Evolutionary conservation across 495 filamentous ascomycete species (phyloP), one percentile per base, ranked within the genome.

Genomic region (Neurospora sp.): DNA sequence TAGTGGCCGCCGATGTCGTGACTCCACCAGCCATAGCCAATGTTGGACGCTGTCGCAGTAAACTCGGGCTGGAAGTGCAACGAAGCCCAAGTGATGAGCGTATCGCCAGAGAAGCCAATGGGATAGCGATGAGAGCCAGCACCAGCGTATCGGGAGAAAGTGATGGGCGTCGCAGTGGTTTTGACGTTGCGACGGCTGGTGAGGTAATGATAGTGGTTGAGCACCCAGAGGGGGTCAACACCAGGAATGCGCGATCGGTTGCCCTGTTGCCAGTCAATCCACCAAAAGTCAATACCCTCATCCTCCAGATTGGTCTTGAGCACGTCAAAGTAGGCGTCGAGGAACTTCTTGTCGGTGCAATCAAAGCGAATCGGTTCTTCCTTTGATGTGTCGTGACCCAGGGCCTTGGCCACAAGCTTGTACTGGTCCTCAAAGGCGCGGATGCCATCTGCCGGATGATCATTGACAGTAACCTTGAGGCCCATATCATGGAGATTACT

Each of bases 241-340:
- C 88, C 88, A 0, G 84, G 84, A 38, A 87, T 83, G 14, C 78
- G 78, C 1, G 87, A 87, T 69, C 81, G 71, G 17, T 74, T 76
- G 3, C 88, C 88, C 78, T 90, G 88, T 77, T 90, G 88, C 88
- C 88, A 90, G 78, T 90, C 88, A 40, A 89, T 80, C 88, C 88
- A 90, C 87, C 86, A 89, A 41, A 90, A 85, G 74, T 89, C 87
- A 31, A 84, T 74, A 3, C 84, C 88, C 27, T 85, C 73, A 17
- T 81, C 78, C 73, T 89, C 88, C 37, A 88, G 78, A 4, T 74
- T 71, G 6, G 82, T 78, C 70, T 88, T 87, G 12, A 90, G 79
- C 3, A 89, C 82, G 61, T 86, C 83, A 74, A 89, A 85, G 76
- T 84, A 90, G 3, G 86, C 88, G 42, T 89, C 82, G n/a, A 87